Percentiles rank a stretch among this genome's conserved stretches.
phyloP scores from a whole-genome alignment of 2,329 filamentous ascomycete genomes.

The Cryoendolithus antarcticus region DNA sequence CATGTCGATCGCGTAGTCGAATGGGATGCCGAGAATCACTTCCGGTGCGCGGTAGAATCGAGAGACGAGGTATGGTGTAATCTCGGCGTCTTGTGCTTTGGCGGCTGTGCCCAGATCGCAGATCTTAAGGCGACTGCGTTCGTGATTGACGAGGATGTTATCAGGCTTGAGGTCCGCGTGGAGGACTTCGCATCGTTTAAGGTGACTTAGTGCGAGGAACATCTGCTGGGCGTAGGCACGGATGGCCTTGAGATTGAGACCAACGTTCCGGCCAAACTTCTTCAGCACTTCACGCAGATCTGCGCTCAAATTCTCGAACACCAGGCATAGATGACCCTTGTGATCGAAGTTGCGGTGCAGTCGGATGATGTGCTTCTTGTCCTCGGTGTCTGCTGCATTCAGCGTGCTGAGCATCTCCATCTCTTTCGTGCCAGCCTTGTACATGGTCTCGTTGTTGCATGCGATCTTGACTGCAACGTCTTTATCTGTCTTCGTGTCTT shows the following conservation, averaged over 20 bases:
- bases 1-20: conserved; percentile 88
- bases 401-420: conserved; percentile 86
- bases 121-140: conserved; percentile 75
- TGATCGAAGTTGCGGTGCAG: conserved; percentile 84
- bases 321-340: conserved; percentile 90
- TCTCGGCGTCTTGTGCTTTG: conserved; percentile 77
- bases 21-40: conserved; percentile 92
- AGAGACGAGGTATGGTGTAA: conserved; percentile 90
- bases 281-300: conserved; percentile 89
- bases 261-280: conserved; percentile 89
- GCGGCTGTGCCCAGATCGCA: conserved; percentile 96
- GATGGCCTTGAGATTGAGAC: conserved; percentile 79
- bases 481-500: conserved; percentile 55
- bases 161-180: conserved; percentile 96
- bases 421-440: conserved; percentile 86
- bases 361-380: conserved; percentile 83
- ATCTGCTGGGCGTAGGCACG: conserved; percentile 87
- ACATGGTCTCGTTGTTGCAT: conserved; percentile 63
- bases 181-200: conserved; percentile 85
- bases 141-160: conserved; percentile 85
- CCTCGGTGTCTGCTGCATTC: conserved; percentile 70
- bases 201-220: conserved; percentile 74
- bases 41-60: conserved; percentile 96
- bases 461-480: conserved; percentile 97
- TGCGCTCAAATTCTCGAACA: conserved; percentile 86